Evolutionary conservation across 2,329 filamentous ascomycete genomes (phyloP).

Genomic region (Alternaria arbusti): DNA sequence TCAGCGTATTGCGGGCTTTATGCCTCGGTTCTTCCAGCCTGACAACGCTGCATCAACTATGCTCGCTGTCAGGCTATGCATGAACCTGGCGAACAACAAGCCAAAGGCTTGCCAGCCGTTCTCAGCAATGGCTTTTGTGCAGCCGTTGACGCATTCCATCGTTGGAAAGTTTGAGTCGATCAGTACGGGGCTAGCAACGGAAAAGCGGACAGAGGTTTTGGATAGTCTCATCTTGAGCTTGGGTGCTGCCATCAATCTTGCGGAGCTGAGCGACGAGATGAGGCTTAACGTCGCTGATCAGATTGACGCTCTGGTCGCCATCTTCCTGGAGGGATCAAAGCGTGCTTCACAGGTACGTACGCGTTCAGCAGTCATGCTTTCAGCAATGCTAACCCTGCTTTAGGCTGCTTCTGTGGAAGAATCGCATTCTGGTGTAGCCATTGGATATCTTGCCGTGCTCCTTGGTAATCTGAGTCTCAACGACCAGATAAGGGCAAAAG

Average conservation of each 20-base stretch:
- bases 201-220: conserved; percentile 60
- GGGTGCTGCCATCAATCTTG: conserved; percentile 85
- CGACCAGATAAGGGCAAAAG: conserved; percentile 49
- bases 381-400: conserved; percentile 16
- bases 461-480: conserved; percentile 80
- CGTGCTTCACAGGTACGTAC: conserved; percentile 70
- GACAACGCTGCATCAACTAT: conserved; percentile 31
- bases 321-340: conserved; percentile 73
- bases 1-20: conserved; percentile 58
- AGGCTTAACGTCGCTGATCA: conserved; percentile 40
- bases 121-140: conserved; percentile 60
- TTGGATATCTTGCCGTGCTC: conserved; percentile 85
- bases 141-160: conserved; percentile 42
- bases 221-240: conserved; percentile 79
- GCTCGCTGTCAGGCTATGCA: conserved; percentile 71
- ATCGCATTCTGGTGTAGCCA: conserved; percentile 78
- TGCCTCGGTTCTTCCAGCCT: conserved; percentile 38
- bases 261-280: conserved; percentile 75
- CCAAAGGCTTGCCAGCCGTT: conserved; percentile 72
- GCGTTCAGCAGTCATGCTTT: not conserved
- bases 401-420: conserved; percentile 67
- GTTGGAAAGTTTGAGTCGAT: conserved; percentile 32
- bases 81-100: conserved; percentile 88
- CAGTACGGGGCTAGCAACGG: conserved; percentile 49
- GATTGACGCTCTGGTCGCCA: conserved; percentile 65